These are phyloP conservation scores for Colletotrichum filicis DNA, from an alignment of 2,329 filamentous ascomycete genomes.

Conservation along the genomic window DNA sequence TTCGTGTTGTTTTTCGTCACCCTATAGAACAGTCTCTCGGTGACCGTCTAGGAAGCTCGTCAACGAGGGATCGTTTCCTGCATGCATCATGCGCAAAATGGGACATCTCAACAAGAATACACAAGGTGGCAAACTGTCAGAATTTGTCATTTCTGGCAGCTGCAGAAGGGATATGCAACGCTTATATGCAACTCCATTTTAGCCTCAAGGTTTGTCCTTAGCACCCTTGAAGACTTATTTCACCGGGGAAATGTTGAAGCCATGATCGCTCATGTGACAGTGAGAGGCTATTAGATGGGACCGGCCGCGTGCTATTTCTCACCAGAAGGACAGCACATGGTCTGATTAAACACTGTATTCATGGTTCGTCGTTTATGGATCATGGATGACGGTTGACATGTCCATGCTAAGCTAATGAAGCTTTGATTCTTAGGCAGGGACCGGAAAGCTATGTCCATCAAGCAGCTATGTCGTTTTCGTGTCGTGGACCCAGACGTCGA, in stretches of 20 bases:
- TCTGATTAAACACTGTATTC: background rate
- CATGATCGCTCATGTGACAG: background rate
- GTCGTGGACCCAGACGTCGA: background rate
- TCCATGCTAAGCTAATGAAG: background rate
- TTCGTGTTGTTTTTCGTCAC: background rate
- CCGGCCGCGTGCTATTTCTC: no score
- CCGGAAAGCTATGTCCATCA: background rate
- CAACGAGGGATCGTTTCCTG: background rate
- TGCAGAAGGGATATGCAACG: background rate
- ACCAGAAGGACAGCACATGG: background rate
- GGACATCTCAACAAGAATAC: background rate
- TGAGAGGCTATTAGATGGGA: background rate
- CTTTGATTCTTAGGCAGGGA: background rate
- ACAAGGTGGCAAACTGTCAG: background rate
- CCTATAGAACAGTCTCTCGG: background rate
- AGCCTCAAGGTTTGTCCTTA: conserved; percentile 22
- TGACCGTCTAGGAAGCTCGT: conserved; percentile 18
- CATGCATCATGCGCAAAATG: background rate
- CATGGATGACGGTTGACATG: background rate
- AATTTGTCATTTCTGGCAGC: conserved; percentile 23
- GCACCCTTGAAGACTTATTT: background rate
- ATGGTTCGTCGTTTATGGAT: background rate
- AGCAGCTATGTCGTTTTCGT: background rate
- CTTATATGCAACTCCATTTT: conserved; percentile 10
- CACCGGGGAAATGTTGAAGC: background rate